Percentiles rank a stretch among this genome's conserved stretches.
phyloP scores from a whole-genome alignment of 2,329 filamentous ascomycete species.

The Macrophomina pseudophaseolina region DNA sequence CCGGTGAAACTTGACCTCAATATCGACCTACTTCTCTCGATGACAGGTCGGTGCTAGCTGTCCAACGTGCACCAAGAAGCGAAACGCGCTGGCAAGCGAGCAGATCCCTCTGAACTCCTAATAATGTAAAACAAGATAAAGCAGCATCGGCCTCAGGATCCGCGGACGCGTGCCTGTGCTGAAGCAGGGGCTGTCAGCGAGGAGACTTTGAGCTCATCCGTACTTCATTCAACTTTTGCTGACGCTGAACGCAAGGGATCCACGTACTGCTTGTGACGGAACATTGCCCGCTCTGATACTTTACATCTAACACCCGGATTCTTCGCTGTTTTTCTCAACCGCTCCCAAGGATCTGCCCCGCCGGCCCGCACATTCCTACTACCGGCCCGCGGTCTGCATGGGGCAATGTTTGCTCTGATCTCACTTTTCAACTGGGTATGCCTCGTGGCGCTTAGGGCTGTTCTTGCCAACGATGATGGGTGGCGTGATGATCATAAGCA shows the following conservation, averaged over 20 bases:
- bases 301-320: neutral
- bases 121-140: conserved; percentile 16
- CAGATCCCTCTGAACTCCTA: conserved; percentile 16
- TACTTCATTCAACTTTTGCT: conserved; percentile 12
- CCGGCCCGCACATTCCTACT: conserved; percentile 8
- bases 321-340: neutral
- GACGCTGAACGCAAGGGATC: conserved; percentile 10
- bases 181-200: conserved; percentile 21
- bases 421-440: neutral
- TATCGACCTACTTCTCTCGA: neutral
- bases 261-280: neutral
- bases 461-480: neutral
- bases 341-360: neutral
- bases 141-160: conserved; percentile 9
- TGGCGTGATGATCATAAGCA: conserved; percentile 18
- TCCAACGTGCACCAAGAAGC: conserved; percentile 15
- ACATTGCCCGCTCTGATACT: neutral
- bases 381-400: conserved; percentile 5
- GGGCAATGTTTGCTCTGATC: conserved; percentile 5
- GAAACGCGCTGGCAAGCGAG: conserved; percentile 18
- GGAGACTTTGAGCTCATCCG: neutral
- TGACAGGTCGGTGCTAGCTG: neutral
- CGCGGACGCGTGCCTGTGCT: conserved; percentile 10
- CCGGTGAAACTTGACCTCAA: neutral
- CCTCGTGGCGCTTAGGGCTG: neutral